Evolutionary conservation across 345 rosid genomes (phyloP).

Genomic region (Toxicodendron radicans): DNA sequence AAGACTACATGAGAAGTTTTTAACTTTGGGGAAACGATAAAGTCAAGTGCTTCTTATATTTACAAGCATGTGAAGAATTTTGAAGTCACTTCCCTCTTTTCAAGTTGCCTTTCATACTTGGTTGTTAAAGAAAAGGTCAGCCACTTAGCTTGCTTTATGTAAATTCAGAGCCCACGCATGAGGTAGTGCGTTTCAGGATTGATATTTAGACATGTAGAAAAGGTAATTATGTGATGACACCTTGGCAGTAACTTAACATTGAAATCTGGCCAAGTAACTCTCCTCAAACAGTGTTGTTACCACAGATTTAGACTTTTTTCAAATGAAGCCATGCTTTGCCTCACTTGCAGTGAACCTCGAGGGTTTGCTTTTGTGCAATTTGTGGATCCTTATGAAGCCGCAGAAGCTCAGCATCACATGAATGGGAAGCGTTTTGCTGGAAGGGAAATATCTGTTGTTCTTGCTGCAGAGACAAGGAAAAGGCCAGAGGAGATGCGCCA

Average conservation of each 20-base stretch:
- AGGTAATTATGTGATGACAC: conserved; percentile 32
- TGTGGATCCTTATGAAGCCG: conserved; percentile 84
- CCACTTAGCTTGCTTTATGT: conserved; percentile 49
- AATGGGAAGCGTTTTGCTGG: conserved; percentile 82
- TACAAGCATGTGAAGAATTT: conserved; percentile 69
- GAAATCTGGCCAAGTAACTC: not conserved
- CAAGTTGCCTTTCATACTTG: conserved; percentile 70
- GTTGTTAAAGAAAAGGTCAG: conserved; percentile 66
- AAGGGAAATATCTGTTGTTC: conserved; percentile 84
- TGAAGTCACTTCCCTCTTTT: conserved; percentile 75
- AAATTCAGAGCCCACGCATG: conserved; percentile 40
- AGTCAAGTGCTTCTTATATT: conserved; percentile 68
- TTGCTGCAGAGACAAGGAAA: conserved; percentile 91
- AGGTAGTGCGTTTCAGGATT: conserved; percentile 37
- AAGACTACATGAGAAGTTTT: conserved; percentile 51
- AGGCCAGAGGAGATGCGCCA: conserved; percentile 98
- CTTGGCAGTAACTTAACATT: conserved; percentile 28
- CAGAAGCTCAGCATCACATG: conserved; percentile 90
- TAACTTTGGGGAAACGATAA: conserved; percentile 52
- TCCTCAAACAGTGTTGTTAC: conserved; percentile 20
- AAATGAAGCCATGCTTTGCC: conserved; percentile 24
- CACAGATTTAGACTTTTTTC: conserved; percentile 14
- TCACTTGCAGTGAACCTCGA: conserved; percentile 70
- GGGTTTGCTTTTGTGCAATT: conserved; percentile 99
- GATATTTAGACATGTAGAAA: conserved; percentile 37